Base-by-base conservation (phyloP, 441 rosid species). In the Erysimum pusillum region DNA sequence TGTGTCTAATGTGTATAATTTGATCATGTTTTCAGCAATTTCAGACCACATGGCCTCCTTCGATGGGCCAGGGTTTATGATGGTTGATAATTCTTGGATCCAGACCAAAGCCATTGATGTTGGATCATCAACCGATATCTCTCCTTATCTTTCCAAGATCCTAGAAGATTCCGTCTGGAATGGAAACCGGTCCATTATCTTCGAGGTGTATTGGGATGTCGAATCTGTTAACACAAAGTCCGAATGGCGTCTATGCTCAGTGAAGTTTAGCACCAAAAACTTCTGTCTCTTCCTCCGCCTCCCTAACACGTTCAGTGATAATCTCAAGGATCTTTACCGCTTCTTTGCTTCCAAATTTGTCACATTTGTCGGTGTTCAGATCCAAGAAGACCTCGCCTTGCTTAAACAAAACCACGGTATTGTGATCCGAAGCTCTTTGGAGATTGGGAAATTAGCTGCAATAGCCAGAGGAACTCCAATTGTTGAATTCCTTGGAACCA, bases 281-380 rank as follows among this genome's bases (percentile, higher is more conserved):
- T 9, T 74, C 0, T 79, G 82, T 48, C 79, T 79, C 75, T 62
- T 79, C 67, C 78, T 79, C 34, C 78, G 82, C 0, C 75, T 79
- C 0, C 78, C 79, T 0, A 74, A 48, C 48, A 34, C 39, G 6
- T 74, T 79, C 45, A 0, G 4, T 0, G 82, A 74, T 4, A 68
- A 68, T 11, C 82, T 68, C 54, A 74, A 79, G 62, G 79, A 73
- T 56, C 78, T 79, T 18, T 79, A 73, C 53, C 81, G 81, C 20
- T 79, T 79, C 75, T 79, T 79, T 13, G 82, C 82, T 38, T 79
- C 82, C 56, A 79, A 79, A 32, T 73, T 73, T 39, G 78, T 79
- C 49, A 79, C 82, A 1, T 79, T 79, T 7, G 79, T 79, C 0
- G 82, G 82, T 0, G 78, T 79, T 5, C 79, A 79, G 63, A 79